Conservation (phyloP, 148 eudicot species). For the Silene latifolia region DNA sequence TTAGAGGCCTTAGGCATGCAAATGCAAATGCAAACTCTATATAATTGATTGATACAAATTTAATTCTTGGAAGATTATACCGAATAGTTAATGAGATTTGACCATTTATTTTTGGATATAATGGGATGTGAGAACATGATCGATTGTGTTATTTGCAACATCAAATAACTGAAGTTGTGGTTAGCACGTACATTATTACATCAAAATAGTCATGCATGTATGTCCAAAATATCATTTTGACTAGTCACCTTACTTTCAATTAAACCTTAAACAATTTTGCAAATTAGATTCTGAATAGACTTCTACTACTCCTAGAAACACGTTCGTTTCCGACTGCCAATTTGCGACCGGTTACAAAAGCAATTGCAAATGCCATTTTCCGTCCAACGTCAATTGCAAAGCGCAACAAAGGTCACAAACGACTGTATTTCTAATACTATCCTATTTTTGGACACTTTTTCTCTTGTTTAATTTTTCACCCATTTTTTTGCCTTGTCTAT, state of each 20-base stretch:
- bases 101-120: neutral
- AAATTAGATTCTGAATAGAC: no score
- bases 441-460: no score
- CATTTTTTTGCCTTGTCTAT: no score
- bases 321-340: no score
- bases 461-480: no score
- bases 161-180: conserved; percentile 11
- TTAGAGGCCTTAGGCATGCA: conserved; percentile 19
- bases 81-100: neutral
- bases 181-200: conserved; percentile 23
- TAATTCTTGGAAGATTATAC: neutral
- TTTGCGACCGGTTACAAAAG: no score
- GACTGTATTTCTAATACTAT: no score
- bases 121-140: conserved; percentile 28
- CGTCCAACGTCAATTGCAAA: no score
- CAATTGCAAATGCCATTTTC: no score
- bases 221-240: conserved; percentile 2
- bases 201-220: conserved; percentile 7
- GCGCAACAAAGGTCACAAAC: no score
- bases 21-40: neutral
- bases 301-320: no score
- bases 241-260: neutral
- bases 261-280: no score
- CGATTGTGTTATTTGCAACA: conserved; percentile 11
- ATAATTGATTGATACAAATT: neutral